Conservation (phyloP, 169 alveolate genomes). For the Plasmodium cynomolgi region DNA sequence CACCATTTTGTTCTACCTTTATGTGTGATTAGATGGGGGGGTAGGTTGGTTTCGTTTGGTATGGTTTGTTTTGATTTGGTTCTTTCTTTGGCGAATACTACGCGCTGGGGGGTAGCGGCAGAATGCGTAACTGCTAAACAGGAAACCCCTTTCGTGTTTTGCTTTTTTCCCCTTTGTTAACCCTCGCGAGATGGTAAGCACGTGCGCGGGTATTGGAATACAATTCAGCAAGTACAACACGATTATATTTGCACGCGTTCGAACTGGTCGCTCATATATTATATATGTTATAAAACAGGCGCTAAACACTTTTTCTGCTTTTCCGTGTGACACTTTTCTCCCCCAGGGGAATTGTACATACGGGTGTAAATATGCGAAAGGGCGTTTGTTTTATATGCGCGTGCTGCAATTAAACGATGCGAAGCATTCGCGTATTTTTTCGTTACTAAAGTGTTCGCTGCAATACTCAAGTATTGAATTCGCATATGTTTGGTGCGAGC, state of each 20-base stretch:
- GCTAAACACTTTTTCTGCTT: not conserved
- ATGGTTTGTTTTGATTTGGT: not conserved
- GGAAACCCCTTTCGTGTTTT: not conserved
- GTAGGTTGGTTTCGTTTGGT: not conserved
- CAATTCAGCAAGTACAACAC: not conserved
- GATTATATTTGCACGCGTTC: not conserved
- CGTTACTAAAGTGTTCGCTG: not conserved
- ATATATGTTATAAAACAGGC: not conserved
- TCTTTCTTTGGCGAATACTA: not conserved
- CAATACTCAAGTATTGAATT: not conserved
- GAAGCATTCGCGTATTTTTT: not conserved
- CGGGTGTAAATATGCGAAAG: not conserved
- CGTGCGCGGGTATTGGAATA: not conserved
- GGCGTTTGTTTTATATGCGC: not conserved
- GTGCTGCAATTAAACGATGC: not conserved
- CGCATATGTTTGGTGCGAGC: not conserved
- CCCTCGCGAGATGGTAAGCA: not conserved
- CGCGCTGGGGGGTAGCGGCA: not conserved
- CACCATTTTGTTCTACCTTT: constrained; percentile 88
- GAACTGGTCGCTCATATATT: not conserved
- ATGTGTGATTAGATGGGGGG: not conserved
- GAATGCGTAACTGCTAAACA: not conserved
- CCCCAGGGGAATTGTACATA: not conserved
- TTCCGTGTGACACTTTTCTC: not conserved
- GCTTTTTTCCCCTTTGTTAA: not conserved